Conservation (phyloP, 2,329 filamentous ascomycete genomes). For the Alternaria brassicae region DNA sequence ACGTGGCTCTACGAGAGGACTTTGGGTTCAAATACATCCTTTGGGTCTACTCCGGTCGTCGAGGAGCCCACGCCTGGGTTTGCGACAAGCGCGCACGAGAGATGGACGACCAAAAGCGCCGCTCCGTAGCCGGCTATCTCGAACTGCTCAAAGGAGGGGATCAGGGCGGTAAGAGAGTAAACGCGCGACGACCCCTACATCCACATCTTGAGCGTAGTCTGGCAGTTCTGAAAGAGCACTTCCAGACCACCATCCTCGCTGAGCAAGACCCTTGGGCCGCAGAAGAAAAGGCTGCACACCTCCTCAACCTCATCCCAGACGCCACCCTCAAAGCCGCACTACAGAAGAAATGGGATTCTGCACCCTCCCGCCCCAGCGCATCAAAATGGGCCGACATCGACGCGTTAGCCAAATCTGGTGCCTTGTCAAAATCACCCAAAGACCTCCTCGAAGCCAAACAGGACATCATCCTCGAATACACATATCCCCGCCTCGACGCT, state of each 20-base stretch:
- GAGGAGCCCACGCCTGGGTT: constrained; percentile 98
- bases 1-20: constrained; percentile 85
- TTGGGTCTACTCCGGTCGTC: constrained; percentile 97
- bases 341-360: constrained; percentile 87
- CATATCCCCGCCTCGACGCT: constrained; percentile 94
- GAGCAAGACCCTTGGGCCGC: constrained; percentile 84
- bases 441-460: constrained; percentile 88
- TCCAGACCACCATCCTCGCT: constrained; percentile 80
- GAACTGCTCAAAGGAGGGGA: constrained; percentile 88
- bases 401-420: constrained; percentile 77
- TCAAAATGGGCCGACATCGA: constrained; percentile 97
- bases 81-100: constrained; percentile 86
- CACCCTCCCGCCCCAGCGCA: constrained; percentile 75
- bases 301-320: constrained; percentile 87
- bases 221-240: constrained; percentile 82
- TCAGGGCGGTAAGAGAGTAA: constrained; percentile 86
- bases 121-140: constrained; percentile 86
- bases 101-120: constrained; percentile 85
- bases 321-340: constrained; percentile 77
- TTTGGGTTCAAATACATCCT: constrained; percentile 97
- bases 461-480: constrained; percentile 96
- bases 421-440: constrained; percentile 73
- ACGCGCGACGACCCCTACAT: constrained; percentile 82
- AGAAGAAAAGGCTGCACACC: constrained; percentile 73
- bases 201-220: constrained; percentile 89